Base-by-base conservation (phyloP, 306 rosid species). In the Lathyrus sativus region DNA sequence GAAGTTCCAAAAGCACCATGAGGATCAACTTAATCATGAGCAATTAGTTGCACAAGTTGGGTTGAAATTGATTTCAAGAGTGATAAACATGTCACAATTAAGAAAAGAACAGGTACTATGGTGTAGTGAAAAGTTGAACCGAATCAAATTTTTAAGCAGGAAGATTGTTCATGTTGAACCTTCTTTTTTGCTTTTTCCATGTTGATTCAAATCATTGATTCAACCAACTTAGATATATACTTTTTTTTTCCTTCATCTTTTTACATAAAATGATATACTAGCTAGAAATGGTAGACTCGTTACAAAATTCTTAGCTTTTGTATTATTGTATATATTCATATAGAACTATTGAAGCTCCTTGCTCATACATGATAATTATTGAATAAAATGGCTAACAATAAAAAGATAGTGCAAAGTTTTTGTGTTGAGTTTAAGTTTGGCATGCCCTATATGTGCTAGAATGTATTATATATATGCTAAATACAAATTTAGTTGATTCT, bases 1-100 rank as follows among this genome's bases (percentile, higher is more conserved):
- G 81, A 93, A 80, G 85, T 82, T 93, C 68, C 90, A 85, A 80
- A 93, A 84, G 86, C 89, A 79, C 11, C 86, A 81, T 15, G 82
- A 82, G 18, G 74, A 72, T 18, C 51, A 68, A 49, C 73, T 79
- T 78, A 81, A 80, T 35, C 80, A 83, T 31, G 80, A 55, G 55
- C 73, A 83, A 62, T 46, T 90, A 29, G 53, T 85, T 18, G 96
- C 97, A 62, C 90, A 80, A 73, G 91, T 93, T 73, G 97, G 87
- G 42, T 54, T 90, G 67, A 90, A 78, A 76, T 74, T 93, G 81
- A 64, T 88, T 66, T 86, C 89, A 66, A 85, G 91, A 76, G 95
- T 90, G 73, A 56, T 90, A n/a, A 78, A 62, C 65, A 79, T 92
- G 91, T 75, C 96, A 18, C 85, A 73, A 33, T 67, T 92, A 44